Evolutionary conservation across 345 rosid genomes (phyloP), one percentile per base, ranked within the genome.

Genomic region (Microthlaspi erraticum): DNA sequence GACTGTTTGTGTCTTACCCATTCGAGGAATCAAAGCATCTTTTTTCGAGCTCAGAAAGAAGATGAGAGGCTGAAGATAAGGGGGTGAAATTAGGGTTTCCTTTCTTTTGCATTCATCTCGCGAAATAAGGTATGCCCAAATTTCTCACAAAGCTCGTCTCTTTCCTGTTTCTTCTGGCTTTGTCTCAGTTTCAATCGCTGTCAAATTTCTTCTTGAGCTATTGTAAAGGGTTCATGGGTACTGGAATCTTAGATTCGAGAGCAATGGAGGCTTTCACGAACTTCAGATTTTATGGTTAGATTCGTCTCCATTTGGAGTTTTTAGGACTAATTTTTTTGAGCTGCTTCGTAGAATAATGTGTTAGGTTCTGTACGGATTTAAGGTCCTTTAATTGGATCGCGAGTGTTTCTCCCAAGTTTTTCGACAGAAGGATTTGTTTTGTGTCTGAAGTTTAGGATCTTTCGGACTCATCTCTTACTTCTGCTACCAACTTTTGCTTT

Each of bases 21-120:
- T 81, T 78, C 69, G 78, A 73, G 83, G 83, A 84, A 80, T 86
- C 86, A 82, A 81, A 77, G 89, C 80, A 88, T 86, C 91, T 84
- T 83, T 83, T 78, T 49, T 32, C 65, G 75, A 75, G 79, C 79
- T 63, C 64, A 49, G 52, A 49, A 50, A 51, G 70, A 65, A 57
- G 66, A 36, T 32, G 70, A 57, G 54, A 39, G 26, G 66, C 32
- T 20, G 48, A 53, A 71, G 62, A 70, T 66, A 66, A 66, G 77
- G 59, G n/a, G 59, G n/a, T 54, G 43, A 71, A 60, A 58, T 56
- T 81, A 71, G 83, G 79, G 76, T 79, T 74, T 72, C 48, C 54
- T 26, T n/a, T 43, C 59, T 31, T 52, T 54, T 42, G 66, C 70
- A 45, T 39, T 57, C 72, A 51, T 59, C 65, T 63, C 32, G 33